A percentile compares a stretch with the other conserved stretches of the same genome.
phyloP scores from a whole-genome alignment of 2,329 filamentous ascomycete genomes.

The Ophiostoma piceae region DNA sequence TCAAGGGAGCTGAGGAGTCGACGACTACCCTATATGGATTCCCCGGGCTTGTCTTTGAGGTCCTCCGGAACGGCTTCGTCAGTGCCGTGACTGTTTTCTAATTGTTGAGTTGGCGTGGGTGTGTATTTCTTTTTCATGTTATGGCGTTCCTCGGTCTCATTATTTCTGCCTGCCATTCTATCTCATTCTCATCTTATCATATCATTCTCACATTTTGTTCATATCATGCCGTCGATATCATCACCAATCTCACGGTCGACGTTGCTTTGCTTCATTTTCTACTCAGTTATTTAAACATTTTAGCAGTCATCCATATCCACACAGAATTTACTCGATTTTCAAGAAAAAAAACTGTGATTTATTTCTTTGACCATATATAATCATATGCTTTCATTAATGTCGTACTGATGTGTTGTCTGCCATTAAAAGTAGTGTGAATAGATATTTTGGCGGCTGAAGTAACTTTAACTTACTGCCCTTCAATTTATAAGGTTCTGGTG shows the following conservation, averaged over 20 bases:
- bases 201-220: too few relatives aligned
- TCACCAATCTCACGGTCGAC: neutral
- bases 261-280: neutral
- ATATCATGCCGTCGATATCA: neutral
- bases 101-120: neutral
- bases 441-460: too few relatives aligned
- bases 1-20: slow-evolving; percentile 52
- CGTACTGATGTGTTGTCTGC: too few relatives aligned
- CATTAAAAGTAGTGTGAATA: too few relatives aligned
- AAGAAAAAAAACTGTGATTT: too few relatives aligned
- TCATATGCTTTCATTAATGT: too few relatives aligned
- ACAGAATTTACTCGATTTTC: neutral
- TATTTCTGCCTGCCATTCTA: neutral
- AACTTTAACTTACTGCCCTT: too few relatives aligned
- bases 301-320: neutral
- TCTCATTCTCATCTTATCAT: neutral
- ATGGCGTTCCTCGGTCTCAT: neutral
- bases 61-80: slow-evolving; percentile 84
- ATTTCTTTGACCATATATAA: too few relatives aligned
- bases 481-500: too few relatives aligned
- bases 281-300: neutral
- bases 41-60: slow-evolving; percentile 90
- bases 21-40: slow-evolving; percentile 88
- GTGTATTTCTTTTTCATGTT: neutral
- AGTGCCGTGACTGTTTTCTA: slow-evolving; percentile 85